Evolutionary conservation across 1,284 basidiomycete genomes (phyloP).

Genomic region (Afroboletus lepidellus): DNA sequence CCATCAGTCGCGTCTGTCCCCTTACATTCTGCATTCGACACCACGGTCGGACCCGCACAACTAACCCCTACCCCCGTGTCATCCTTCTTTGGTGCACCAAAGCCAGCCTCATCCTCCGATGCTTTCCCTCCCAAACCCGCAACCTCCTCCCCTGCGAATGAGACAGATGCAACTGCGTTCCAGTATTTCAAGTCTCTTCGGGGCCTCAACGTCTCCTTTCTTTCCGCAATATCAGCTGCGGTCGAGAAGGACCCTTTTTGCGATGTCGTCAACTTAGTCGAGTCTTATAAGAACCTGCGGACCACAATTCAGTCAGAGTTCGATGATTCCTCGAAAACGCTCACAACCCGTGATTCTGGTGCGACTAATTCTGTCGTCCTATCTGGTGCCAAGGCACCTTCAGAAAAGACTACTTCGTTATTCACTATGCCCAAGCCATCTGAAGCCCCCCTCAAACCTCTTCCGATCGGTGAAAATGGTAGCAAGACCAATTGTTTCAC

Average conservation of each 20-base stretch:
- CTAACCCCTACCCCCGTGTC: conserved; percentile 19
- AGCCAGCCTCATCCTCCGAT: conserved; percentile 3
- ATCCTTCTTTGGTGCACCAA: conserved; percentile 11
- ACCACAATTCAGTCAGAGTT: conserved; percentile 57
- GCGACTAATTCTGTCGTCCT: conserved; percentile 10
- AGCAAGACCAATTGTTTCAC: conserved; percentile 22
- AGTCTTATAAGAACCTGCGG: conserved; percentile 65
- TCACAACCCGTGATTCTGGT: conserved; percentile 3
- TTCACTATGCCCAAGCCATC: conserved; percentile 44
- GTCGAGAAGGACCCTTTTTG: conserved; percentile 75
- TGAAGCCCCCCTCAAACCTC: conserved; percentile 6
- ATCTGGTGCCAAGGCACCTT: conserved; percentile 7
- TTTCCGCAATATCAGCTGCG: conserved; percentile 59
- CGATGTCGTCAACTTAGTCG: conserved; percentile 62
- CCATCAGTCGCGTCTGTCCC: conserved; percentile 18
- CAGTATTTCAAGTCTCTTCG: conserved; percentile 75
- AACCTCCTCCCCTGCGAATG: conserved; percentile 20
- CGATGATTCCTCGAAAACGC: conserved; percentile 35
- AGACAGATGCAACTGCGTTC: conserved; percentile 38
- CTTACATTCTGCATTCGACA: conserved; percentile 32
- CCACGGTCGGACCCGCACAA: conserved; percentile 5
- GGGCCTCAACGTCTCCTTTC: conserved; percentile 76
- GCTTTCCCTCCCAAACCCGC: conserved; percentile 9
- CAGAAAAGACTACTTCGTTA: conserved; percentile 26
- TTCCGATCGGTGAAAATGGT: conserved; percentile 15